phyloP scores from a whole-genome alignment of 176 grass and related monocot species.

The Avena eriantha region DNA sequence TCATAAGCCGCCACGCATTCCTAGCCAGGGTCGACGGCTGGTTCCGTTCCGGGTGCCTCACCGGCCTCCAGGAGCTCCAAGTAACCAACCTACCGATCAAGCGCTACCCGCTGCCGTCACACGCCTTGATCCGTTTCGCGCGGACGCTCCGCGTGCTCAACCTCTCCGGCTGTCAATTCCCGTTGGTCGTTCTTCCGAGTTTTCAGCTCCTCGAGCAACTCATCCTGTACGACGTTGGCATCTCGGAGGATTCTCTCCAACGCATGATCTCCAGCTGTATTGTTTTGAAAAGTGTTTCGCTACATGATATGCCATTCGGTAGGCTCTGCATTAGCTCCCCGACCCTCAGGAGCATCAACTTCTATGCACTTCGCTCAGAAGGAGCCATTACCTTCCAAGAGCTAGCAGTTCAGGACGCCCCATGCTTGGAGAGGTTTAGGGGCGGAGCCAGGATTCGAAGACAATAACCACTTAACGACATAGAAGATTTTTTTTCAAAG shows the following conservation, averaged over 20 bases:
- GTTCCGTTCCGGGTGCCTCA: background rate
- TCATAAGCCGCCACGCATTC: background rate
- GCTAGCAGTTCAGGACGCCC: background rate
- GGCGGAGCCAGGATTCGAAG: too few species aligned
- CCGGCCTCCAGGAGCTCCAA: background rate
- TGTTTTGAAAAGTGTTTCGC: background rate
- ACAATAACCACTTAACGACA: too few species aligned
- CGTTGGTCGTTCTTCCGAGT: background rate
- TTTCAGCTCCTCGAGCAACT: background rate
- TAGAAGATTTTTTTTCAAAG: too few species aligned
- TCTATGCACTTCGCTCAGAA: background rate
- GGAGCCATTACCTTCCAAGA: background rate
- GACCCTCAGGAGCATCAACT: background rate
- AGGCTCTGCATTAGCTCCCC: background rate
- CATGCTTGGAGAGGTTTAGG: background rate
- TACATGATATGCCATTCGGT: background rate
- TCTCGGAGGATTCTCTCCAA: background rate
- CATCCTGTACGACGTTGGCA: background rate
- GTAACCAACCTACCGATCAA: background rate
- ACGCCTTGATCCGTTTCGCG: background rate
- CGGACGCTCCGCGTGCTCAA: background rate
- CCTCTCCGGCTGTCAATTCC: background rate
- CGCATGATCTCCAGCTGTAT: background rate
- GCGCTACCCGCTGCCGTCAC: background rate
- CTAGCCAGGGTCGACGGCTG: background rate